Evolutionary conservation across 768 basidiomycete species (phyloP).

Genomic region (Scleroderma bovista): DNA sequence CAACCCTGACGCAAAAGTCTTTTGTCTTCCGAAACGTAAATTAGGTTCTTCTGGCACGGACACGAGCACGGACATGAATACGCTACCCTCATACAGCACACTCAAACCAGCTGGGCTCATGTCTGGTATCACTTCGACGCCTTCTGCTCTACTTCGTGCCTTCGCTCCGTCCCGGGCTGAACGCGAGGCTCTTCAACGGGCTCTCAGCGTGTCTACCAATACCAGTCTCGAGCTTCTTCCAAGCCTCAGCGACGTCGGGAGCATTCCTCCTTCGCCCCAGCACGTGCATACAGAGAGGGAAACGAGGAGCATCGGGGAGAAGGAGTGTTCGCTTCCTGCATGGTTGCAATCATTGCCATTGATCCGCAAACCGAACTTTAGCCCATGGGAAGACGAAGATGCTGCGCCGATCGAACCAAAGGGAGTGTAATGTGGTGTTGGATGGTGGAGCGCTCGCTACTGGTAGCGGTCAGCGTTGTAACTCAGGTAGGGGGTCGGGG

Average conservation of each 20-base stretch:
- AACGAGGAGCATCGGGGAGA: slow-evolving; percentile 16
- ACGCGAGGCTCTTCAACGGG: slow-evolving; percentile 77
- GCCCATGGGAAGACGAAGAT: slow-evolving; percentile 80
- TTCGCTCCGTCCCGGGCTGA: slow-evolving; percentile 88
- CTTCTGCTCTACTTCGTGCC: slow-evolving; percentile 58
- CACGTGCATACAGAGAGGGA: slow-evolving; percentile 39
- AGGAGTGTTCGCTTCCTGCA: slow-evolving; percentile 42
- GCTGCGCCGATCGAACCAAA: slow-evolving; percentile 12
- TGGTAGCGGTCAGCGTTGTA: neutral
- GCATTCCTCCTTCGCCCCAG: slow-evolving; percentile 63
- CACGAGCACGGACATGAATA: slow-evolving; percentile 5
- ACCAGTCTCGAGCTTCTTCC: slow-evolving; percentile 73
- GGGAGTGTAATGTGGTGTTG: slow-evolving; percentile 15
- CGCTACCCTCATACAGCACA: slow-evolving; percentile 35
- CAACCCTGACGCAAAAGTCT: slow-evolving; percentile 85
- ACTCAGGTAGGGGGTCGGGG: neutral
- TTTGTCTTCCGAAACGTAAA: slow-evolving; percentile 44
- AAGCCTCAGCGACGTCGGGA: slow-evolving; percentile 71
- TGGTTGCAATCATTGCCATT: slow-evolving; percentile 67
- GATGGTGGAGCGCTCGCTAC: neutral
- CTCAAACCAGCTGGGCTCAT: slow-evolving; percentile 57
- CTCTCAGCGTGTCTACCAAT: slow-evolving; percentile 69
- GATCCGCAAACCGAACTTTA: slow-evolving; percentile 67
- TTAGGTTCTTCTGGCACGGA: slow-evolving; percentile 5
- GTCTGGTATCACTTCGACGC: slow-evolving; percentile 36